Evolutionary conservation across 116 monocot genomes (phyloP).

Genomic region (Zostera marina): DNA sequence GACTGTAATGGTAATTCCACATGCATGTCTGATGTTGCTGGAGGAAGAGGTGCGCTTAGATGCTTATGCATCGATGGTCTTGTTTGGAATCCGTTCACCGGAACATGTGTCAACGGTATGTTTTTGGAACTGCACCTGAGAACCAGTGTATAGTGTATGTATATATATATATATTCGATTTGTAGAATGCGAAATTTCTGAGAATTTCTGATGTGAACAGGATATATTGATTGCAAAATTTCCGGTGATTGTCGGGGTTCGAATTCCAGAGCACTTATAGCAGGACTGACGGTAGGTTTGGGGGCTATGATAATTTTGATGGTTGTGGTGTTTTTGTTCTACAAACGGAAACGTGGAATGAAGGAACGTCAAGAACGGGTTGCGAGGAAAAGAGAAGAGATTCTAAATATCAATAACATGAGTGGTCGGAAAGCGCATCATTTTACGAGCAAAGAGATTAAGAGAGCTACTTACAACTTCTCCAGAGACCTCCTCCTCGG

Average conservation of each 20-base stretch:
- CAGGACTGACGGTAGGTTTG: conserved; percentile 46
- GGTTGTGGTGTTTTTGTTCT: conserved; percentile 22
- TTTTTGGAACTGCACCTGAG: not conserved
- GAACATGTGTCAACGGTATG: conserved; percentile 39
- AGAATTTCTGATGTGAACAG: conserved; percentile 3
- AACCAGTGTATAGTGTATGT: too few relatives aligned
- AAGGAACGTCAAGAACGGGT: conserved; percentile 27
- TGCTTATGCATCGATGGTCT: conserved; percentile 54
- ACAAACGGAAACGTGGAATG: conserved; percentile 38
- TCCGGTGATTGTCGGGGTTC: conserved; percentile 22
- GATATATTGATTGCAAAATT: conserved; percentile 20
- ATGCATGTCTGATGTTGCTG: conserved; percentile 27
- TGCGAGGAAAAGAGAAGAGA: conserved; percentile 53
- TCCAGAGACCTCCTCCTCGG: conserved; percentile 60
- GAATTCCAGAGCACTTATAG: conserved; percentile 38
- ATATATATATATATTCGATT: too few relatives aligned
- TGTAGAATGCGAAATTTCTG: too few relatives aligned
- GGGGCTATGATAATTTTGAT: conserved; percentile 19
- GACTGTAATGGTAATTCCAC: conserved; percentile 67
- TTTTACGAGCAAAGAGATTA: conserved; percentile 65
- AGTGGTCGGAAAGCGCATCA: conserved; percentile 65
- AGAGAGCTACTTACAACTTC: conserved; percentile 73
- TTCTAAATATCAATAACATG: conserved; percentile 70
- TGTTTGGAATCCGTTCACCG: conserved; percentile 53
- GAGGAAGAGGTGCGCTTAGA: conserved; percentile 14